A percentile compares a stretch with the other conserved stretches of the same genome.
phyloP scores from a whole-genome alignment of 371 early-diverging fungal genomes.

The Mucor plumbeus region DNA sequence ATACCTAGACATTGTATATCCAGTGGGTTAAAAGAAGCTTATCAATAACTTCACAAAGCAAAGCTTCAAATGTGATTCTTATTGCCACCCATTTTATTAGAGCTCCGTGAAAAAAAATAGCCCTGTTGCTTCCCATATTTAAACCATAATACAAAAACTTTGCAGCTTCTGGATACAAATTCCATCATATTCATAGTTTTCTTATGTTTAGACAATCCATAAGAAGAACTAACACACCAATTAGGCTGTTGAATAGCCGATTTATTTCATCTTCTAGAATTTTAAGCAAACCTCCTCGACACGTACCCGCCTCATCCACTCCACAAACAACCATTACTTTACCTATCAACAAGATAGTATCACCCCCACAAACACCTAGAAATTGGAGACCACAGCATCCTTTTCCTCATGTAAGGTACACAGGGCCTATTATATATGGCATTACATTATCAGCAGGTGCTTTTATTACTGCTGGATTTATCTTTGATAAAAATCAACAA shows the following conservation, averaged over 20 bases:
- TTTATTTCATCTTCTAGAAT: background rate
- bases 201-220: background rate
- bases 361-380: background rate
- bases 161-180: background rate
- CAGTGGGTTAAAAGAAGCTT: background rate
- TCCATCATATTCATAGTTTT: background rate
- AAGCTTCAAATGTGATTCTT: background rate
- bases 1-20: conserved; percentile 23
- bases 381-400: background rate
- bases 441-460: conserved; percentile 12
- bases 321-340: background rate
- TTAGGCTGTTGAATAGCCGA: background rate
- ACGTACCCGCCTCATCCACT: background rate
- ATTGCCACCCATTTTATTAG: background rate
- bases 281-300: background rate
- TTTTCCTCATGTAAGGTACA: conserved; percentile 27
- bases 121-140: background rate
- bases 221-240: background rate
- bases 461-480: conserved; percentile 29
- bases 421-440: conserved; percentile 28
- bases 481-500: conserved; percentile 33
- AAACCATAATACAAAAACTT: background rate
- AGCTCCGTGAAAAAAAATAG: background rate
- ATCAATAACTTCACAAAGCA: background rate
- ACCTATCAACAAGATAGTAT: background rate